These are phyloP conservation scores for Bruguiera gymnorhiza DNA, from an alignment of 345 rosid genomes.

Conservation along the genomic window DNA sequence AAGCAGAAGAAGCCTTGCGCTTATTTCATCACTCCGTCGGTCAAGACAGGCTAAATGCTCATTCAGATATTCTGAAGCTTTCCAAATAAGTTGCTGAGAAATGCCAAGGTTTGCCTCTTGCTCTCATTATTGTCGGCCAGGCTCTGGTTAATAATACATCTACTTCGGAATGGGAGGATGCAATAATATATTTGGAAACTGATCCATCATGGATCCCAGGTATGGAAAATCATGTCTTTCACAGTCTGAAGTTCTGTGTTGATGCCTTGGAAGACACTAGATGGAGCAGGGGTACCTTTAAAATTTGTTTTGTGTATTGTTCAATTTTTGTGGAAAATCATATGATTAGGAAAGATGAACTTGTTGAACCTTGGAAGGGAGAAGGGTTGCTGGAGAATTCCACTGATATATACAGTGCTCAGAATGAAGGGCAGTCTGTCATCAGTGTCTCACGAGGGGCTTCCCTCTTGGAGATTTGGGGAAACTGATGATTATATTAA, in stretches of 20 bases:
- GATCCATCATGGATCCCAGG: not conserved
- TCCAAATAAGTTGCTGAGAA: not conserved
- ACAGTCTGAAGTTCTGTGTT: not conserved
- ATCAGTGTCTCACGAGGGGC: not conserved
- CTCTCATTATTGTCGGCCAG: not conserved
- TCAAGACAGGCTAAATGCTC: not conserved
- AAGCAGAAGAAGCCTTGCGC: not conserved
- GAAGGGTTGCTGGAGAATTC: not conserved
- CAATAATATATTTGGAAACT: not conserved
- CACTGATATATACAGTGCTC: not conserved
- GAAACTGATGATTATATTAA: not conserved
- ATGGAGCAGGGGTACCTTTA: not conserved
- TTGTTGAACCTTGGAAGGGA: constrained; percentile 1
- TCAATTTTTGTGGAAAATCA: not conserved
- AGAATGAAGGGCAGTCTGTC: not conserved
- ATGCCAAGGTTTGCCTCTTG: not conserved
- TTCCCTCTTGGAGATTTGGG: constrained; percentile 2
- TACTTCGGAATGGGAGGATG: not conserved
- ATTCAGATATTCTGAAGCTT: not conserved
- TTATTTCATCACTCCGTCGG: not conserved
- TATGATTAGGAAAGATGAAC: not conserved
- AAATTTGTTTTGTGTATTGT: not conserved
- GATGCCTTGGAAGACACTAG: not conserved
- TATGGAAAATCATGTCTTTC: not conserved
- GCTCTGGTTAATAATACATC: not conserved